Evolutionary conservation across 441 rosid species (phyloP), one percentile per base, ranked within the genome.

Genomic region (Theobroma grandiflorum): DNA sequence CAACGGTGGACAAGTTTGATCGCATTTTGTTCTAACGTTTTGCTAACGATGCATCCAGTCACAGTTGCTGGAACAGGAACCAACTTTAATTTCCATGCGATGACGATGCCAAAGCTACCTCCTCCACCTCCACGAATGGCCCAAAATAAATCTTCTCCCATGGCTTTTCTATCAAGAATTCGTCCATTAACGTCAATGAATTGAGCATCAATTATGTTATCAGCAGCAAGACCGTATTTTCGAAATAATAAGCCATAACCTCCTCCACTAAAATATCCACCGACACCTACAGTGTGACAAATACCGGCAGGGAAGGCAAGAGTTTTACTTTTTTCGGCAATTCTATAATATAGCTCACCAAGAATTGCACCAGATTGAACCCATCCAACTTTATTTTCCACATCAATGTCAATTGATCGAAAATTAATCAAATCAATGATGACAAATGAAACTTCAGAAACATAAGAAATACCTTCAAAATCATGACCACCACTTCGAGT

Each of bases 11-110:
- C 1, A 16, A 77, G 59, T 4, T 53, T 72, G 8, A 45, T 58
- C 37, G 42, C 75, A 40, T 72, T 81, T 58, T 81, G 81, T 45
- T 77, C 78, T 43, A 77, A 18, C 18, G 61, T 81, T 15, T 26
- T 47, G 2, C 7, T 57, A 35, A 81, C 71, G 0, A 37, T 33
- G 42, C 55, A 77, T 0, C 15, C 75, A 45, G 81, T 66, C 0
- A 77, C 75, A 0, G 37, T 67, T 6, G 40, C 8, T 15, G 84
- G 84, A 40, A 81, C 62, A 0, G 42, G 2, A 11, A 81, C 84
- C 1, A 77, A 33, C 9, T 64, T 42, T 14, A 81, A 14, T 58
- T 72, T 81, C 84, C 80, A 77, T 7, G 80, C 50, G 0, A 77
- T 1, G 10, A 64, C 50, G 31, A 81, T 45, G 0, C 80, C 81